These are phyloP conservation scores for Apostasia ramifera DNA, from an alignment of 106 monocot species.

Conservation along the genomic window DNA sequence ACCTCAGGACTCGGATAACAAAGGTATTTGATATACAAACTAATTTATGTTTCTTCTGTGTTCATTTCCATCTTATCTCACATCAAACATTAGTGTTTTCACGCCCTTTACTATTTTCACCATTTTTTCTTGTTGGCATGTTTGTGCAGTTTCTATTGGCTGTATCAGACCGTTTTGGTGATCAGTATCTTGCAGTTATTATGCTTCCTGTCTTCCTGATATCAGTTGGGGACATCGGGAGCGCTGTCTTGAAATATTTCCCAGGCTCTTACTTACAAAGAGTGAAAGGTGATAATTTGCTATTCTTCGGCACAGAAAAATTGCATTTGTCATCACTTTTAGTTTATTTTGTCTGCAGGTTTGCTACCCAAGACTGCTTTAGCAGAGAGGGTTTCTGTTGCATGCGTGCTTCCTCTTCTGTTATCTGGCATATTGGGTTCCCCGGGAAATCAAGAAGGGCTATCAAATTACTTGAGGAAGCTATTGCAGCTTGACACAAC, in stretches of 20 bases:
- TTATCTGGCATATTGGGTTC: conserved; percentile 78
- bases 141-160: conserved; percentile 67
- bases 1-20: conserved; percentile 65
- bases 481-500: conserved; percentile 51
- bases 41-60: background rate
- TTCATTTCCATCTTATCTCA: background rate
- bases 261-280: conserved; percentile 53
- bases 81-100: background rate
- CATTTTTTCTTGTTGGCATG: conserved; percentile 5
- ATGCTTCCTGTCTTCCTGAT: conserved; percentile 89
- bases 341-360: conserved; percentile 35
- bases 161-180: conserved; percentile 56
- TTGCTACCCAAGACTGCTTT: conserved; percentile 75
- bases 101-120: background rate
- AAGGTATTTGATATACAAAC: conserved; percentile 41
- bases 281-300: conserved; percentile 49
- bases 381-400: conserved; percentile 62
- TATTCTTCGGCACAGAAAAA: background rate
- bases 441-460: conserved; percentile 38
- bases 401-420: conserved; percentile 88
- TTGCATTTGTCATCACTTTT: background rate
- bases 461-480: conserved; percentile 79
- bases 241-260: conserved; percentile 76
- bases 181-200: conserved; percentile 63
- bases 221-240: conserved; percentile 80